These are phyloP conservation scores for Daldinia loculata DNA, from an alignment of 495 filamentous ascomycete species.

Conservation along the genomic window DNA sequence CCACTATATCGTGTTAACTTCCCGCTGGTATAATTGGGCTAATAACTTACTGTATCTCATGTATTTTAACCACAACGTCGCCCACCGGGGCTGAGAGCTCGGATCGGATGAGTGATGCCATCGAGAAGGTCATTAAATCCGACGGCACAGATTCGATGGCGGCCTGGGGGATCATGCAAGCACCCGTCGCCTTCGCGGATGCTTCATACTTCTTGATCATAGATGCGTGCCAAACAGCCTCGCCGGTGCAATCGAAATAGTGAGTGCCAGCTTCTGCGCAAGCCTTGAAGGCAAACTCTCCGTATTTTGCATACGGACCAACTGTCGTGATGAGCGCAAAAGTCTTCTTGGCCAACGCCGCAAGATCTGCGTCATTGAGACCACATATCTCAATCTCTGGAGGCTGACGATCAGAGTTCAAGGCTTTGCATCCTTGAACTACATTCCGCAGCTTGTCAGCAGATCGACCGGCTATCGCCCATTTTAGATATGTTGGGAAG, in stretches of 20 bases:
- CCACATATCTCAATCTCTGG: slow-evolving; percentile 53
- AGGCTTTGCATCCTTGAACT: slow-evolving; percentile 66
- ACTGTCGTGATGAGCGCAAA: slow-evolving; percentile 82
- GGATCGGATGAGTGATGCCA: slow-evolving; percentile 71
- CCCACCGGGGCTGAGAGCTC: slow-evolving; percentile 62
- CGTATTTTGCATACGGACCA: slow-evolving; percentile 83
- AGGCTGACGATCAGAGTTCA: slow-evolving; percentile 73
- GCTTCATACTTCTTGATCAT: slow-evolving; percentile 86
- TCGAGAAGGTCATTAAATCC: slow-evolving; percentile 77
- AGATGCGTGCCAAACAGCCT: slow-evolving; percentile 78
- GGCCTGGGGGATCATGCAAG: slow-evolving; percentile 86
- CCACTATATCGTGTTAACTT: slow-evolving; percentile 44
- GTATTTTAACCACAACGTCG: slow-evolving; percentile 68
- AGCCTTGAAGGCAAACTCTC: slow-evolving; percentile 83
- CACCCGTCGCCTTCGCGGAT: slow-evolving; percentile 74
- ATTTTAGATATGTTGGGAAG: slow-evolving; percentile 82
- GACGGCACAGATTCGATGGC: slow-evolving; percentile 87
- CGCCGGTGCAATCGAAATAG: slow-evolving; percentile 90
- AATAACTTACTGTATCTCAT: slow-evolving; percentile 65
- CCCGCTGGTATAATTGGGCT: neutral
- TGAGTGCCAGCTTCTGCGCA: slow-evolving; percentile 89
- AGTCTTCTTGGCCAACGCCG: slow-evolving; percentile 74
- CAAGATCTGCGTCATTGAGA: slow-evolving; percentile 70
- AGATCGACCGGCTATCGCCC: slow-evolving; percentile 90
- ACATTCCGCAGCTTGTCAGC: slow-evolving; percentile 73